phyloP scores from a whole-genome alignment of 2,329 filamentous ascomycete genomes.

The Xylaria digitata region DNA sequence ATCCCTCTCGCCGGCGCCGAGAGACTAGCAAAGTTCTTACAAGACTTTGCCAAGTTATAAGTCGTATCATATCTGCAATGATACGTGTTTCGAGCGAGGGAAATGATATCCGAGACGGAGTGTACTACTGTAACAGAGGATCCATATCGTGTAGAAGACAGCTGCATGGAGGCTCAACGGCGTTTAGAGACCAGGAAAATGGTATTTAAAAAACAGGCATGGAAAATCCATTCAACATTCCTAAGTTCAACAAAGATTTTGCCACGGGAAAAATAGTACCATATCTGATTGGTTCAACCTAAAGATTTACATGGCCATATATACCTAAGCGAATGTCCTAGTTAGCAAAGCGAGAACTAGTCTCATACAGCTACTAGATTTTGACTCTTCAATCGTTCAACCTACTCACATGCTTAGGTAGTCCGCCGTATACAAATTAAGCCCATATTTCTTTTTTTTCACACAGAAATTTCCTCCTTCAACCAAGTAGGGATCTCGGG shows the following conservation, averaged over 20 bases:
- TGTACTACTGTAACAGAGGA: constrained; percentile 1
- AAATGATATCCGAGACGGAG: background rate
- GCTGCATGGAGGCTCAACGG: constrained; percentile 28
- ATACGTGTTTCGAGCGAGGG: background rate
- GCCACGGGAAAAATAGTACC: background rate
- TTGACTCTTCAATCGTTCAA: no score
- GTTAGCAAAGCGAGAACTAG: background rate
- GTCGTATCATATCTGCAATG: no score
- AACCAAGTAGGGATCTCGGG: constrained; percentile 72
- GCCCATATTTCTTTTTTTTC: background rate
- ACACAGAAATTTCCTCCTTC: constrained; percentile 59
- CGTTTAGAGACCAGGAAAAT: constrained; percentile 10
- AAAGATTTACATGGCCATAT: background rate
- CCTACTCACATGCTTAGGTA: no score
- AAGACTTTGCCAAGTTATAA: constrained; percentile 60
- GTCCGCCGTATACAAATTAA: no score
- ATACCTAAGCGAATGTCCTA: background rate
- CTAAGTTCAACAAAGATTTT: background rate
- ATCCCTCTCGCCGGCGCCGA: constrained; percentile 75
- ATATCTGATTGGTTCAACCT: background rate
- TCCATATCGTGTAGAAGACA: background rate
- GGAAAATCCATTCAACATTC: constrained; percentile 25
- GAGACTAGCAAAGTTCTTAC: constrained; percentile 74
- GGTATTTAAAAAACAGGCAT: background rate
- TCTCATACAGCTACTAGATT: background rate